Base-by-base conservation (phyloP, 139 green algal species). In the Chlamydomonas urium region DNA sequence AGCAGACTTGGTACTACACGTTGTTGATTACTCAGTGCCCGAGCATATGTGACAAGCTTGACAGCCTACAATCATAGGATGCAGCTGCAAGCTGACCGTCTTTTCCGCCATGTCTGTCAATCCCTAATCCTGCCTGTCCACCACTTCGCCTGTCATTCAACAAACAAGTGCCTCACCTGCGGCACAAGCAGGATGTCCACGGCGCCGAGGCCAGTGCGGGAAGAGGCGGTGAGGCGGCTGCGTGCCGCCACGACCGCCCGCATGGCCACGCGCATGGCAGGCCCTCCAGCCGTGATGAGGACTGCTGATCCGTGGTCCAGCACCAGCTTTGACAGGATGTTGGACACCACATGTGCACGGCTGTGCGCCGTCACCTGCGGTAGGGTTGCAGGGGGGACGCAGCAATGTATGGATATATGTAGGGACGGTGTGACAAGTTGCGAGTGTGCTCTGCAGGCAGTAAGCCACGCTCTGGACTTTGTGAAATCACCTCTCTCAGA, bases 261-360 rank as follows among this genome's bases (percentile, higher is more conserved):
- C 73, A 83, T 83, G 34, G 78, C 78, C 53, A 83, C 78, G 35
- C 80, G 78, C 78, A 83, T 83, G 33, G 78, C 78, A 28, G 66
- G 70, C 45, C 78, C 78, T 21, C 78, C 60, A 1, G 78, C 78
- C 1, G 78, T 83, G 73, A 83, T 83, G 10, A 83, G 69, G 53
- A 83, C 65, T 0, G 73, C 78, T 28, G 62, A 71, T 1, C n/a
- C 57, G 29, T 73, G 78, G 65, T 83, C 78, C 1, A 17, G 47
- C 26, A 83, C 73, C 29, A 83, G 78, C 73, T 83, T 83, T 34
- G 63, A 42, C 29, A 83, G 77, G 69, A 83, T 83, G 73, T 79
- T 83, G 45, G 63, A 76, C 21, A 83, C 78, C 1, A 83, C 78
- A 32, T 63, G 63, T 69, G 78, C 62, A 59, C 75, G 78, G n/a